Evolutionary conservation across 352 stramenopile species (phyloP), one percentile per base, ranked within the genome.

Genomic region (Globisporangium solare): DNA sequence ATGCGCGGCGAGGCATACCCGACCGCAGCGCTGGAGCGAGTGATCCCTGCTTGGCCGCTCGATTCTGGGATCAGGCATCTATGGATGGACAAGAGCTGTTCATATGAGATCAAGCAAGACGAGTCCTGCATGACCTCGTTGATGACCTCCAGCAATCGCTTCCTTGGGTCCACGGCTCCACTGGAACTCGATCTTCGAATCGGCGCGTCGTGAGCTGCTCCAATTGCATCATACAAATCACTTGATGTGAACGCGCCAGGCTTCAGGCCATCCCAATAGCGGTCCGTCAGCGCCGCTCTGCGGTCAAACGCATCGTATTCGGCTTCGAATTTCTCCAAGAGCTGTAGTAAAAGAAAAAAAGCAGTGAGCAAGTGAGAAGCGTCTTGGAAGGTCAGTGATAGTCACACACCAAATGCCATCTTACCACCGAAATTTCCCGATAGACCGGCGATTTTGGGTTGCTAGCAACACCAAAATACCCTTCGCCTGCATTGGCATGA

Each of bases 1-100:
- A 91, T 91, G 1, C 79, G 83, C 46, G 80, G 67, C 3, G 83
- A 91, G 0, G 83, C 80, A 43, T 89, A 93, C 13, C 83, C 83
- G 15, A 93, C 83, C 0, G 83, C 83, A 13, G 82, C 61, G 22
- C 79, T 72, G 0, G 76, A 72, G 18, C 82, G 77, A 40, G 87
- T 56, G 0, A 86, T 64, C 0, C 82, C 82, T n/a, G 56, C 72
- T 37, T 86, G 69, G 5, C 61, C 63, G 12, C 66, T 84, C 2
- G 65, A 67, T 2, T 56, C 67, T 15, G 73, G 62, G 3, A 89
- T 49, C 4, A 92, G 60, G n/a, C 71, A 83, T 37, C 69, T 51
- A 53, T 92, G 82, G 18, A 92, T 50, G 1, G 67, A 47, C 13
- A 88, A 67, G 5, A 92, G 63, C 54, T 92, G 82, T 1, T 88